Percentiles rank a stretch among this genome's conserved stretches.
These are phyloP conservation scores for Silene noctiflora DNA, from an alignment of 179 eudicot genomes.

Conservation along the genomic window DNA sequence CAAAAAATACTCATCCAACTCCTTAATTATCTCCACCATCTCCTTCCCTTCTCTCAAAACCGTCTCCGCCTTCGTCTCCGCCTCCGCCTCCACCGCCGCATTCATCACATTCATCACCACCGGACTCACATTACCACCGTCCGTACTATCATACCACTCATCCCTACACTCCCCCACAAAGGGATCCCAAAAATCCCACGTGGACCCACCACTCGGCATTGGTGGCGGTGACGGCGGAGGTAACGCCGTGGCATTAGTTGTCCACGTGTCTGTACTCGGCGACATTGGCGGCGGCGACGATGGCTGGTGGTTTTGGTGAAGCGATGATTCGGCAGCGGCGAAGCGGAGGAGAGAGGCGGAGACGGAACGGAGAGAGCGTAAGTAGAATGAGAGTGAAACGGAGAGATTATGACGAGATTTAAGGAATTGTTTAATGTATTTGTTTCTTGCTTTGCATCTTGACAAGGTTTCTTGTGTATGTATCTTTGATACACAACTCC, in stretches of 20 bases:
- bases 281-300: conserved; percentile 64
- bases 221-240: conserved; percentile 39
- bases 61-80: conserved; percentile 47
- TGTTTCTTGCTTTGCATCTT: conserved; percentile 68
- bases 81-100: conserved; percentile 49
- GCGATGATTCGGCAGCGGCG: conserved; percentile 57
- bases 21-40: conserved; percentile 81
- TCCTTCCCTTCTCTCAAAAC: conserved; percentile 52
- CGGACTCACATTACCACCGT: conserved; percentile 33
- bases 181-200: conserved; percentile 97
- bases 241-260: conserved; percentile 31
- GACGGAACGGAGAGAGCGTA: conserved; percentile 56
- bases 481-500: conserved; percentile 70
- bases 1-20: conserved; percentile 79
- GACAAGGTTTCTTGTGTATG: conserved; percentile 65
- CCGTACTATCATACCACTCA: conserved; percentile 31
- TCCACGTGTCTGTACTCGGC: conserved; percentile 53
- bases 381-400: conserved; percentile 58
- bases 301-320: conserved; percentile 35
- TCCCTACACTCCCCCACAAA: conserved; percentile 33
- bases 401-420: conserved; percentile 62
- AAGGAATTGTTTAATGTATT: conserved; percentile 77
- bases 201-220: conserved; percentile 40
- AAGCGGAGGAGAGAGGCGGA: conserved; percentile 75
- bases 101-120: conserved; percentile 30